These are phyloP conservation scores for Yamadazyma ubonensis DNA, from an alignment of 805 yeast species.

Conservation along the genomic window DNA sequence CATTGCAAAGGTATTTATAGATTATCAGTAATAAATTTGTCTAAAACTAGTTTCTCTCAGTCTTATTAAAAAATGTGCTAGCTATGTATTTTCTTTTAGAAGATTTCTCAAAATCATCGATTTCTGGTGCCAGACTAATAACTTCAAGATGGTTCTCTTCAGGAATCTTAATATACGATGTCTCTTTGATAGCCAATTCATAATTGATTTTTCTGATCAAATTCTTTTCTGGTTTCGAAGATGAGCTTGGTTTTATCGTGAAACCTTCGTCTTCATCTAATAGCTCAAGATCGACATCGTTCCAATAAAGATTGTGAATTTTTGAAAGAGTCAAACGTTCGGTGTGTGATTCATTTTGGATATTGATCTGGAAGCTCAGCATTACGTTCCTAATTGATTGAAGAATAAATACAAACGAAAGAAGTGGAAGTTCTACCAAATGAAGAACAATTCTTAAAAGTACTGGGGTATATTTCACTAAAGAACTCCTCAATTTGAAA, in stretches of 20 bases:
- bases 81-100: neutral
- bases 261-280: neutral
- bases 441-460: constrained; percentile 1
- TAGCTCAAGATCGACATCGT: no score
- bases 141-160: no score
- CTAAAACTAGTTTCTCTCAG: no score
- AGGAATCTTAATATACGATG: no score
- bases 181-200: no score
- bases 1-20: constrained; percentile 9
- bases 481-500: constrained; percentile 8
- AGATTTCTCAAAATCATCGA: neutral
- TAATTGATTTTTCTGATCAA: no score
- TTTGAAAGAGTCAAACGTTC: neutral
- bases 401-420: neutral
- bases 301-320: constrained; percentile 11
- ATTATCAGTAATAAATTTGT: constrained; percentile 6
- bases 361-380: neutral
- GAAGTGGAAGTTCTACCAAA: neutral
- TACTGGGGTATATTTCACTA: neutral
- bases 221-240: neutral
- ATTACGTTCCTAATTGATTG: neutral
- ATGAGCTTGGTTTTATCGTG: neutral
- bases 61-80: neutral
- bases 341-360: neutral
- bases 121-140: no score